phyloP scores from a whole-genome alignment of 1,284 basidiomycete genomes.

The Ustilago lituana region DNA sequence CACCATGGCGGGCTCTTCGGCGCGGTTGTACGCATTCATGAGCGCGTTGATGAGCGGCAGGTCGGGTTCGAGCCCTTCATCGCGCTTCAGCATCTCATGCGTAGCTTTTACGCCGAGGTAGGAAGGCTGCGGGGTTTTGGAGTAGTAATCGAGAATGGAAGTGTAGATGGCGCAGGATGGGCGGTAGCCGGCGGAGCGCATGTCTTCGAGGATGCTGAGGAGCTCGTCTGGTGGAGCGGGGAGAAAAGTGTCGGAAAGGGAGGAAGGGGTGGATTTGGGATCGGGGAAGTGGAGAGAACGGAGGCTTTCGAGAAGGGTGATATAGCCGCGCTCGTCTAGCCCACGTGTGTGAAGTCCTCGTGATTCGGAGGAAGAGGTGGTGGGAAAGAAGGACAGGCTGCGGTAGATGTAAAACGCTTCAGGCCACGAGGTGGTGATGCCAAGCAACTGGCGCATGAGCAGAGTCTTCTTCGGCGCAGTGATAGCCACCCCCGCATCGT shows the following conservation, averaged over 20 bases:
- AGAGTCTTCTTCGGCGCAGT: slow-evolving; percentile 12
- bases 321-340: slow-evolving; percentile 22
- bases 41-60: slow-evolving; percentile 82
- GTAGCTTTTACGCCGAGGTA: slow-evolving; percentile 72
- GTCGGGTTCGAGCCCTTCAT: slow-evolving; percentile 79
- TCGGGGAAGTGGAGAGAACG: slow-evolving; percentile 14
- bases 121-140: slow-evolving; percentile 38
- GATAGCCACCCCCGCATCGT: slow-evolving; percentile 15
- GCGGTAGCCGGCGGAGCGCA: slow-evolving; percentile 76
- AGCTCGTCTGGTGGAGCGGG: slow-evolving; percentile 75
- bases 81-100: slow-evolving; percentile 81
- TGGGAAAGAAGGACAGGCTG: slow-evolving; percentile 15
- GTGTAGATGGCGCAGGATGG: slow-evolving; percentile 77
- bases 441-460: slow-evolving; percentile 24
- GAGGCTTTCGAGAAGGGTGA: slow-evolving; percentile 21
- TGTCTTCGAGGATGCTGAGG: slow-evolving; percentile 83
- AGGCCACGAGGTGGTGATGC: slow-evolving; percentile 30
- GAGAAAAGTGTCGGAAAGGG: background rate
- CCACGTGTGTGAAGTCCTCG: too few relatives aligned
- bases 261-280: background rate
- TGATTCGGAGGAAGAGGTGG: background rate
- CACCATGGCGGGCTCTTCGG: slow-evolving; percentile 77
- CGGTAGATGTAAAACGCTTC: slow-evolving; percentile 48
- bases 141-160: slow-evolving; percentile 74
- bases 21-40: slow-evolving; percentile 87